Evolutionary conservation across 768 basidiomycete species (phyloP), one percentile per base, ranked within the genome.

Genomic region (Glaciozyma antarctica): DNA sequence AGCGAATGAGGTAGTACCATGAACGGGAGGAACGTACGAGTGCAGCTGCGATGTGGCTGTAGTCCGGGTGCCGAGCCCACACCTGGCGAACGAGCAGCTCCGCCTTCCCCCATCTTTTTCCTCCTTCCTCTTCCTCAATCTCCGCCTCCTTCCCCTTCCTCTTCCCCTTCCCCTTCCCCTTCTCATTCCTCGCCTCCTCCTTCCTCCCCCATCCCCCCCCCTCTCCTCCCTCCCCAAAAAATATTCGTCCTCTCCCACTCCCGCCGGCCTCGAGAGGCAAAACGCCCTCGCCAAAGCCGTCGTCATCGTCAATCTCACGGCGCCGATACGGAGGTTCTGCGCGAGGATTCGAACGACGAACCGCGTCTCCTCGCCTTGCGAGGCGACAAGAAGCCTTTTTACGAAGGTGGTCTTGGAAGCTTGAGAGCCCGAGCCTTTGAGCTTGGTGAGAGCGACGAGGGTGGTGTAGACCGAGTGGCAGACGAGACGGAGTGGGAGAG

Each of bases 281-380:
- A 88, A 81, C 1, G 90, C 87, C 56, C 89, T 80, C 38, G 90
- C 87, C 28, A 94, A 79, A 16, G 88, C 87, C 28, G 84, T 84
- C 57, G 92, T 80, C 43, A 94, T 82, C 9, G 90, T 86, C 30
- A 87, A 83, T 69, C 88, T 81, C 34, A 92, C 89, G 4, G 91
- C 92, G 2, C 92, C 92, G 21, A 94, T 91, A 54, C 89, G 84
- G 52, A 90, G 79, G 75, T 90, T 86, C 73, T 83, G 82, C 34
- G 81, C 83, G 32, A 92, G 79, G 3, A 83, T 88, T 47, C 88
- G 82, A 38, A 86, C 85, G 49, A 94, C 79, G 72, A 85, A 95
- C 34, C 90, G 82, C n/a, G 83, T 81, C 77, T 95, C 90, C 76
- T 94, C 92, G 28, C 90, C 92, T 64, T 81, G 83, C 0, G 91